Evolutionary conservation across 1,284 basidiomycete genomes (phyloP).

Genomic region (Garcileccinum viscosum): DNA sequence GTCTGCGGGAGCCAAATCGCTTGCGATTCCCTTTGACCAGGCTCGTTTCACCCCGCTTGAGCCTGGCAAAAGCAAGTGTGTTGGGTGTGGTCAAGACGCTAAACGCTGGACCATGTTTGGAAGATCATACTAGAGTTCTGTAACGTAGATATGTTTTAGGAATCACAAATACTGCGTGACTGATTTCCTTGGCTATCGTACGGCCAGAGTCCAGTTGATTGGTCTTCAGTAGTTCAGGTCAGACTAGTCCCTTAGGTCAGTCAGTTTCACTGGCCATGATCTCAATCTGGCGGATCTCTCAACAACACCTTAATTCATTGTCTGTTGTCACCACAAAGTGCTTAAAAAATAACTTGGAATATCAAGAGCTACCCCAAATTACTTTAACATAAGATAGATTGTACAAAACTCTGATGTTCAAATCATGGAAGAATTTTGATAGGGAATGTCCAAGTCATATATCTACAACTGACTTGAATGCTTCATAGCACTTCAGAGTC

Average conservation of each 20-base stretch:
- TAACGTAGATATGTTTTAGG: background rate
- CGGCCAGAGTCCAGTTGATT: no score
- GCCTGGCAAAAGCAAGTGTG: conserved; percentile 82
- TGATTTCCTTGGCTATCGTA: no score
- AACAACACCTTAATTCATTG: no score
- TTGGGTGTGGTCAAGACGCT: conserved; percentile 83
- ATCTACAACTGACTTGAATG: background rate
- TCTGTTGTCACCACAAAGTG: no score
- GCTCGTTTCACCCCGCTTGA: conserved; percentile 78
- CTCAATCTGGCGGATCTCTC: no score
- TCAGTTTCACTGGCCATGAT: no score
- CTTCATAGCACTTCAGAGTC: background rate
- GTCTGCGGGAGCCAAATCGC: conserved; percentile 97
- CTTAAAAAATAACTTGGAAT: no score
- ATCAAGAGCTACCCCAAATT: no score
- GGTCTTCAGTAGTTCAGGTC: no score
- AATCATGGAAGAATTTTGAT: background rate
- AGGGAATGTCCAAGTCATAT: background rate
- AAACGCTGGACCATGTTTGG: conserved; percentile 95
- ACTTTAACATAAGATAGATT: background rate
- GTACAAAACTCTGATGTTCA: background rate
- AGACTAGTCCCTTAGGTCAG: no score
- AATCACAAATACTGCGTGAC: no score
- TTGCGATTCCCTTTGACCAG: conserved; percentile 98
- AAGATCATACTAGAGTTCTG: conserved; percentile 63